A percentile compares a stretch with the other conserved stretches of the same genome.
These are phyloP conservation scores for Pulveroboletus sp. DNA, from an alignment of 768 basidiomycete species.

Conservation along the genomic window DNA sequence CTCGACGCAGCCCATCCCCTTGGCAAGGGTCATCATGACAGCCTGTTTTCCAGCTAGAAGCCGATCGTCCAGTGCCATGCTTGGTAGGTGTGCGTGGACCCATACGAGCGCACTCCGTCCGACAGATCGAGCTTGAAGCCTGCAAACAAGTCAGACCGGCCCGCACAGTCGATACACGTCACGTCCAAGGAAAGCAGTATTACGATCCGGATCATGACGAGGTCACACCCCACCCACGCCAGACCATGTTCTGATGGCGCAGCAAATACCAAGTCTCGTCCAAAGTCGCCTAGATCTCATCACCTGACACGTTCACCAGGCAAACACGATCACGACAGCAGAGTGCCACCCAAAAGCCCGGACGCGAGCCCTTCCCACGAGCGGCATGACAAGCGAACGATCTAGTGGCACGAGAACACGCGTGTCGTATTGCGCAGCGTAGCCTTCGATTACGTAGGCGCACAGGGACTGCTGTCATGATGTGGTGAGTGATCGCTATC, in stretches of 20 bases:
- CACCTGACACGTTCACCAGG: neutral
- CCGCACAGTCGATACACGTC: neutral
- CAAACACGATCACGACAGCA: neutral
- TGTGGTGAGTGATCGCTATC: conserved; percentile 1
- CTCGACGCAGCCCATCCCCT: neutral
- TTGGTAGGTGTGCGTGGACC: conserved; percentile 2
- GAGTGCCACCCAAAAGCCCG: neutral
- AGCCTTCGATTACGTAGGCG: conserved; percentile 19
- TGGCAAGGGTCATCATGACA: conserved; percentile 6
- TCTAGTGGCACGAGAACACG: neutral
- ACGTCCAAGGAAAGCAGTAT: conserved; percentile 1
- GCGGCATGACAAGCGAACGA: conserved; percentile 1
- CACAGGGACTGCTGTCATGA: neutral
- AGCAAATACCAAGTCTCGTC: neutral
- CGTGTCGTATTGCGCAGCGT: neutral
- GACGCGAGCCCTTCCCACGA: neutral
- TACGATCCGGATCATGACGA: conserved; percentile 9
- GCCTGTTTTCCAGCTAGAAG: neutral
- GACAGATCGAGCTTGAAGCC: neutral
- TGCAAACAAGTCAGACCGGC: neutral
- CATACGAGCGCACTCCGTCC: conserved; percentile 10
- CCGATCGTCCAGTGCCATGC: neutral
- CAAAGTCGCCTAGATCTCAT: neutral
- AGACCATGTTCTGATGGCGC: conserved; percentile 1
- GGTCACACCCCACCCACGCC: neutral